Base-by-base conservation (phyloP, 345 rosid genomes). In the Eutrema japonicum region DNA sequence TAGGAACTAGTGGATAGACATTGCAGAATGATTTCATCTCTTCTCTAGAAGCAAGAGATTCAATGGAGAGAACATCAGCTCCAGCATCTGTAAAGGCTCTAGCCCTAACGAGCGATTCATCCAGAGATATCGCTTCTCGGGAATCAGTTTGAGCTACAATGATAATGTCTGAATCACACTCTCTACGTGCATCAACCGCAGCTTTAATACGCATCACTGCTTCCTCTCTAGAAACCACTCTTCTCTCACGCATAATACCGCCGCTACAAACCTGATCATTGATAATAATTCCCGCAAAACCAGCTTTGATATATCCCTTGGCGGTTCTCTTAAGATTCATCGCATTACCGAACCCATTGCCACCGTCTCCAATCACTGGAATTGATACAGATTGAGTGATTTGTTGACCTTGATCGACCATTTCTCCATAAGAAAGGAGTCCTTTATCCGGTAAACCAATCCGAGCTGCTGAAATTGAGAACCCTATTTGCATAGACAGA, bases 21-120 rank as follows among this genome's bases (percentile, higher is more conserved):
- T 85, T 84, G 76, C 98, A 94, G 69, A 94, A 94, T n/a, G 91
- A 78, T 81, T 80, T 87, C 98, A 94, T 91, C 84, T 94, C 98
- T 74, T 94, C 98, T 57, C 80, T 88, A 10, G 93, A 89, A 53
- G 82, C 87, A 64, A 94, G 84, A 61, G 93, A 89, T 70, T 91
- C 93, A 55, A 91, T 69, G 40, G 86, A 89, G 61, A 94, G 86
- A 75, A 88, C 93, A 85, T 94, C 98, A 27, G 95, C 97, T 77
- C 98, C 95, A 56, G 93, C 95, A 82, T 91, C 95, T 65, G 93
- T 93, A 76, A 94, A 94, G 80, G 96, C 93, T 79, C 88, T 84
- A 57, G 93, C 88, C 74, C 96, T 89, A 87, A 86, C 66, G 11
- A 94, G 84, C 27, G 97, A 80, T 78, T 94, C 98, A 52, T 89